Base-by-base conservation (phyloP, 2,329 filamentous ascomycete species). In the Exophiala oligosperma region DNA sequence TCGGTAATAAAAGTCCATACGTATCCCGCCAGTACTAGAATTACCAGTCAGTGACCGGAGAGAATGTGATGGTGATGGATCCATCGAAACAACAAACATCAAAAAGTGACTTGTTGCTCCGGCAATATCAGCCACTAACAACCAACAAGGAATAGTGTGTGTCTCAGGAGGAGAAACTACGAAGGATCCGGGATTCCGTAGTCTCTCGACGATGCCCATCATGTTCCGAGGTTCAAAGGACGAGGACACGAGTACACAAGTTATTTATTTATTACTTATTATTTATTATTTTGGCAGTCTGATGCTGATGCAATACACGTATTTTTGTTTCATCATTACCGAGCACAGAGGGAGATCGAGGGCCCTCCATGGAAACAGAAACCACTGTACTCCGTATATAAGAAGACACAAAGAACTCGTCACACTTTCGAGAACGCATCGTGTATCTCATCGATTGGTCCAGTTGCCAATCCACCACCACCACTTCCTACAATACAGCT, bases 401-500 rank as follows among this genome's bases (percentile, higher is more conserved):
- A 37, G 7, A 37, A 7, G 8, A 29, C 6, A 35, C 2, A 35
- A 8, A 35, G 32, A 9, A 35, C 32, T 17, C 9, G 32, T 35
- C 32, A 11, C 32, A 35, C 32, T 17, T 14, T 17, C 12, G 9
- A 53, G 4, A 7, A 43, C 4, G 21, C n/a, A 37, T 57, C 58
- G 58, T 60, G 54, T 54, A 52, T 37, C 46, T 17, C 41, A 17
- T 47, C 51, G 37, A 57, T 60, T 57, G 58, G 58, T 40, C 43
- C 50, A 12, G 53, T 60, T 23, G 17, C 17, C 17, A 17, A 17
- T 17, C 57, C 35, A 54, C 48, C 50, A 32, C 40, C 17, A 17
- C 17, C 17, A 17, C 17, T 17, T 17, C 17, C 17, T 17, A 17
- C 17, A 17, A 17, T 17, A 17, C 17, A 17, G 28, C 32, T 50